Conservation (phyloP, 495 filamentous ascomycete species). For the Aspergillus mulundensis region DNA sequence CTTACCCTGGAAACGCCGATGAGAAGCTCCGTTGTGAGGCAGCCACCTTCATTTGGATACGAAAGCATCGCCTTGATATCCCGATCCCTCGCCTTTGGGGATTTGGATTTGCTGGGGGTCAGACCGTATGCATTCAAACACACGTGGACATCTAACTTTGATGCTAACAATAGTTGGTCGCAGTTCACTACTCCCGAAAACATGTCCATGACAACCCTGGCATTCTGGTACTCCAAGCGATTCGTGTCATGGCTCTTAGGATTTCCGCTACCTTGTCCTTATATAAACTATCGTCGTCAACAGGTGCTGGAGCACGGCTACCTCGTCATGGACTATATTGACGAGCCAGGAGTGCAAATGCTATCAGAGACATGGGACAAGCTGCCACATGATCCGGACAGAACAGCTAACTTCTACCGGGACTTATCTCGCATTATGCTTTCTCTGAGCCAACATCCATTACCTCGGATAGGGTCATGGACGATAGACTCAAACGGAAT, state of each 20-base stretch:
- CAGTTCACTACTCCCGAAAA: background rate
- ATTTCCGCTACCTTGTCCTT: too few species aligned
- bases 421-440: constrained; percentile 28
- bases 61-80: constrained; percentile 27
- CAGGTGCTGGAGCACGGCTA: constrained; percentile 20
- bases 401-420: constrained; percentile 20
- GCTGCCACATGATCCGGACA: constrained; percentile 8
- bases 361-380: constrained; percentile 29
- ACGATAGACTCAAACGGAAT: constrained; percentile 24
- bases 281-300: constrained; percentile 18
- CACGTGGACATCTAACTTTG: too few species aligned
- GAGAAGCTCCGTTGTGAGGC: constrained; percentile 39
- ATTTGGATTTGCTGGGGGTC: constrained; percentile 27
- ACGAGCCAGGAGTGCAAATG: constrained; percentile 21
- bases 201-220: background rate
- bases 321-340: constrained; percentile 30
- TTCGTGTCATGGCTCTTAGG: too few species aligned
- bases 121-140: constrained; percentile 13
- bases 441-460: constrained; percentile 24
- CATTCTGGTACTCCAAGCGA: background rate
- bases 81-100: constrained; percentile 31
- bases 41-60: constrained; percentile 36
- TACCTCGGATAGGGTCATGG: constrained; percentile 36
- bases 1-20: constrained; percentile 32
- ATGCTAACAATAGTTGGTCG: background rate